phyloP scores from a whole-genome alignment of 306 rosid genomes.

The Vicia villosa region DNA sequence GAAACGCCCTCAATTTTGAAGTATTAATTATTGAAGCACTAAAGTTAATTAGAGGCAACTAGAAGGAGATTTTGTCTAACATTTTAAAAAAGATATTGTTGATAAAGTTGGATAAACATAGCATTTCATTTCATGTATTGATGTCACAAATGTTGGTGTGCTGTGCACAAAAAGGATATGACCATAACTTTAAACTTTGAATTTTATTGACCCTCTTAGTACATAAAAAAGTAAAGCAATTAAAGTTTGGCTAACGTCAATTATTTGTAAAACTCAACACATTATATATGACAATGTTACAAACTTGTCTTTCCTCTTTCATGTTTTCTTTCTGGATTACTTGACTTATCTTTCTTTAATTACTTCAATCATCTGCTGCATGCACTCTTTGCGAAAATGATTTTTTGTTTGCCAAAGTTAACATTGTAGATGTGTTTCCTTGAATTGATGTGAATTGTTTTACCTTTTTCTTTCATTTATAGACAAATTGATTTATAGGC shows the following conservation, averaged over 20 bases:
- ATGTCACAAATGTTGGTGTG: constrained; percentile 49
- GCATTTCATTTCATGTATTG: constrained; percentile 48
- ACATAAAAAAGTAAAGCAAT: constrained; percentile 45
- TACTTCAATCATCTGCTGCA: neutral
- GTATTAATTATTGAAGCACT: constrained; percentile 45
- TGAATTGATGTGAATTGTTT: no score
- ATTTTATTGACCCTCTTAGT: constrained; percentile 37
- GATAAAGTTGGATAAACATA: constrained; percentile 61
- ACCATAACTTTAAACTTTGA: constrained; percentile 53
- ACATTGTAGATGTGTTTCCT: no score
- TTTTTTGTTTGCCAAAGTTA: no score
- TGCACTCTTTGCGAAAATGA: no score
- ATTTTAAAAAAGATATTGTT: constrained; percentile 13
- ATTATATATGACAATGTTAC: constrained; percentile 41
- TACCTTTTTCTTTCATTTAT: no score
- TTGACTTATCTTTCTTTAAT: constrained; percentile 33
- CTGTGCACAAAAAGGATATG: constrained; percentile 51
- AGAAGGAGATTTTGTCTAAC: constrained; percentile 56
- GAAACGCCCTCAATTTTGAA: constrained; percentile 42
- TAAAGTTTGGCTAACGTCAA: constrained; percentile 27
- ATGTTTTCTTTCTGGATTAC: constrained; percentile 40
- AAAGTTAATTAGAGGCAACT: constrained; percentile 56
- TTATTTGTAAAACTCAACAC: constrained; percentile 26
- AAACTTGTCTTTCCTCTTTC: constrained; percentile 37
- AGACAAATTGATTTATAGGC: no score